Evolutionary conservation across 179 eudicot species (phyloP).

Genomic region (Sideroxylon spinosum): DNA sequence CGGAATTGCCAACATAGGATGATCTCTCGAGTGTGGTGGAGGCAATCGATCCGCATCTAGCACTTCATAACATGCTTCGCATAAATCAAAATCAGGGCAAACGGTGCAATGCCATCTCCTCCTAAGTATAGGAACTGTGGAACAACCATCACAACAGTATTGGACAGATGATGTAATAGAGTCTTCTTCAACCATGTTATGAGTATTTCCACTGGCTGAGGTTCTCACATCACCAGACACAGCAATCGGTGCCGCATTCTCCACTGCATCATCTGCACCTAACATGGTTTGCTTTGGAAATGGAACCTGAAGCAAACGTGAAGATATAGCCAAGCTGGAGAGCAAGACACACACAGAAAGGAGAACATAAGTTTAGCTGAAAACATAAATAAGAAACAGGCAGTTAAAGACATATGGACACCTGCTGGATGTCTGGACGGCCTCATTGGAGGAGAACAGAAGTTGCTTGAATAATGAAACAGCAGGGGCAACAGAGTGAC

Average conservation of each 20-base stretch:
- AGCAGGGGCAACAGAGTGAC: conserved; percentile 79
- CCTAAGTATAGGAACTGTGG: conserved; percentile 92
- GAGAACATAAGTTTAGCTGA: not conserved
- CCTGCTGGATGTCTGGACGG: conserved; percentile 99
- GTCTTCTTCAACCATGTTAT: conserved; percentile 94
- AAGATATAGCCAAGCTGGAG: conserved; percentile 88
- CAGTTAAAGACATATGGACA: conserved; percentile 22
- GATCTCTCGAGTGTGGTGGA: conserved; percentile 96
- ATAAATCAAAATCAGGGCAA: conserved; percentile 99
- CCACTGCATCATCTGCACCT: conserved; percentile 71
- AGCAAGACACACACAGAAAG: conserved; percentile 1
- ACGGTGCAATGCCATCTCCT: conserved; percentile 96
- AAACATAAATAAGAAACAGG: conserved; percentile 14
- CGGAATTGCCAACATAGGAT: conserved; percentile 96
- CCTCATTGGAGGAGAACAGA: conserved; percentile 77
- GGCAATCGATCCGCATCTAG: conserved; percentile 86
- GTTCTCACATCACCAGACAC: conserved; percentile 44
- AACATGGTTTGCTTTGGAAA: conserved; percentile 99
- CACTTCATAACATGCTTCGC: conserved; percentile 96
- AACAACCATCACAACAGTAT: conserved; percentile 99
- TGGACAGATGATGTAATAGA: conserved; percentile 93
- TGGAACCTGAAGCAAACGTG: conserved; percentile 98
- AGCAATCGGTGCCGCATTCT: conserved; percentile 52
- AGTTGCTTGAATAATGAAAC: conserved; percentile 71
- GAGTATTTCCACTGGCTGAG: conserved; percentile 62